Percentiles rank a stretch among this genome's conserved stretches.
Conservation (phyloP, 192 early-diverging fungal genomes). For the Rhizophlyctis rosea region DNA sequence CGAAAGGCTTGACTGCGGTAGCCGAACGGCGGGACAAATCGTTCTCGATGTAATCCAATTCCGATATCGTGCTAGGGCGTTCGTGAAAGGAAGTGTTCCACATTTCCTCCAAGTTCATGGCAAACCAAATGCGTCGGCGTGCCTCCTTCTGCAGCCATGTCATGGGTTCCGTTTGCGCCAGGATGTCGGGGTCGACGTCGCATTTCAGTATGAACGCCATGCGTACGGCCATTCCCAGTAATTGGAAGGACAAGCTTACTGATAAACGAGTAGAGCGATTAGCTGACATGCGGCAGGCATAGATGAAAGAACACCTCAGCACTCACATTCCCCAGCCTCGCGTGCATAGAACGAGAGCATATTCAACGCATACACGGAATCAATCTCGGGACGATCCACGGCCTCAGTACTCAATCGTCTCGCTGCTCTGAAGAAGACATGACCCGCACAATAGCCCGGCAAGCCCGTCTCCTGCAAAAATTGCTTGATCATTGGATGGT, state of each 20-base stretch:
- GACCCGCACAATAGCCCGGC: constrained; percentile 15
- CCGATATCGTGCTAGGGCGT: not conserved
- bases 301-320: too few relatives aligned
- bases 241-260: not conserved
- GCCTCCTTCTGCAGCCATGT: constrained; percentile 41
- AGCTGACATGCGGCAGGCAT: not conserved
- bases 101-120: not conserved
- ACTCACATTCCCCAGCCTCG: not conserved
- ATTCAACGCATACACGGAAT: constrained; percentile 5
- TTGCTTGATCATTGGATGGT: constrained; percentile 12
- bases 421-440: constrained; percentile 10
- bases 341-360: constrained; percentile 1
- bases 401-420: not conserved
- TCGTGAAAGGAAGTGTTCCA: not conserved
- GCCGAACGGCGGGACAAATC: not conserved
- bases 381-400: constrained; percentile 6
- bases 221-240: constrained; percentile 15
- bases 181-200: constrained; percentile 36
- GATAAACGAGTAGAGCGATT: not conserved
- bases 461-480: not conserved
- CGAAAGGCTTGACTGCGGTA: not conserved
- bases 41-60: not conserved
- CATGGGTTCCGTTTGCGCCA: constrained; percentile 22
- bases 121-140: constrained; percentile 43
- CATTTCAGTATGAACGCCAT: constrained; percentile 37